These are phyloP conservation scores for Ilyonectria robusta DNA, from an alignment of 2,329 filamentous ascomycete species.

Conservation along the genomic window DNA sequence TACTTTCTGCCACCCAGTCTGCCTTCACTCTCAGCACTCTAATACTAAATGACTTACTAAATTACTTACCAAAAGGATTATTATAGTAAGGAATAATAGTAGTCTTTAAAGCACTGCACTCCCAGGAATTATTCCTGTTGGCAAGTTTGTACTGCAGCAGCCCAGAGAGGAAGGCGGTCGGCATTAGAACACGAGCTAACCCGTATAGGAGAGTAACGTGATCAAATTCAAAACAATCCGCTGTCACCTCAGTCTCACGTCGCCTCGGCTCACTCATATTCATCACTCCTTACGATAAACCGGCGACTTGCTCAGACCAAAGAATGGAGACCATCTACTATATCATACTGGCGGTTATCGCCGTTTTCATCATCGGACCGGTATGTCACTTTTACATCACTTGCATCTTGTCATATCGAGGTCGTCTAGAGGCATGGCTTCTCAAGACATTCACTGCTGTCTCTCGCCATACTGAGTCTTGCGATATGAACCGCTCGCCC, in stretches of 20 bases:
- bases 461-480: neutral
- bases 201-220: neutral
- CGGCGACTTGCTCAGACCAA: neutral
- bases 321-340: conserved; percentile 41
- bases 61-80: too few species aligned
- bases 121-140: too few species aligned
- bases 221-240: neutral
- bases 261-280: neutral
- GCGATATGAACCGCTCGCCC: neutral
- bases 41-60: too few species aligned
- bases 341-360: conserved; percentile 37
- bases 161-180: neutral
- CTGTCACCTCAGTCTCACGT: neutral
- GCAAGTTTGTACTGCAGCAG: neutral
- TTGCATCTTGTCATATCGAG: neutral
- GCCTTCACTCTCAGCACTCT: too few species aligned
- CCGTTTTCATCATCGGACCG: conserved; percentile 33
- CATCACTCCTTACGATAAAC: neutral
- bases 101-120: too few species aligned
- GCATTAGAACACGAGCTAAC: neutral
- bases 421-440: neutral
- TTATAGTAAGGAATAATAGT: too few species aligned
- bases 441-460: neutral
- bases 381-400: conserved; percentile 21
- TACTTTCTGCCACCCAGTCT: too few species aligned